These are phyloP conservation scores for Misopates orontium DNA, from an alignment of 257 asterid species.

Conservation along the genomic window DNA sequence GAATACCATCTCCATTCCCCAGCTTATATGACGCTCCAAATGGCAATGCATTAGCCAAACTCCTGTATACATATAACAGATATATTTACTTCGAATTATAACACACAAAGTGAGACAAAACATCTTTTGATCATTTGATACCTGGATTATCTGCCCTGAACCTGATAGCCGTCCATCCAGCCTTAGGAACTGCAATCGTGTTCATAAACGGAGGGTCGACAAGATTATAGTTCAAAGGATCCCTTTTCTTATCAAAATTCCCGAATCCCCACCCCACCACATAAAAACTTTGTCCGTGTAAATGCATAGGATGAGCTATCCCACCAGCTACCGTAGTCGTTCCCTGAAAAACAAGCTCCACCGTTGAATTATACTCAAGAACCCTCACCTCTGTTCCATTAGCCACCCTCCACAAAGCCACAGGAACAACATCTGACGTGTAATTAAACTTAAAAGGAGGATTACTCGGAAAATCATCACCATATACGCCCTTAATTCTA, in stretches of 20 bases:
- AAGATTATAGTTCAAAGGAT: slow-evolving; percentile 37
- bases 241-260: slow-evolving; percentile 30
- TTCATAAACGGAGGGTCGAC: slow-evolving; percentile 38
- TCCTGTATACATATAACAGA: too few species aligned
- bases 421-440: slow-evolving; percentile 8
- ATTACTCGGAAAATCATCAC: slow-evolving; percentile 19
- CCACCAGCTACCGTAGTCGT: slow-evolving; percentile 16
- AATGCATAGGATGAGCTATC: slow-evolving; percentile 41
- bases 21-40: too few species aligned
- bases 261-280: slow-evolving; percentile 45
- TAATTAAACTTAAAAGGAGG: slow-evolving; percentile 28
- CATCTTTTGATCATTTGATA: slow-evolving; percentile 28
- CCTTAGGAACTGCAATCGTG: slow-evolving; percentile 40
- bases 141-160: too few species aligned
- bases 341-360: slow-evolving; percentile 43
- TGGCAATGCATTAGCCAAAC: too few species aligned
- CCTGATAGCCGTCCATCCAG: too few species aligned
- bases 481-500: slow-evolving; percentile 33
- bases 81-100: too few species aligned
- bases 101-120: too few species aligned
- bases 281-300: slow-evolving; percentile 42
- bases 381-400: slow-evolving; percentile 30
- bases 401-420: slow-evolving; percentile 19
- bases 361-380: slow-evolving; percentile 28
- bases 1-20: too few species aligned